Percentiles rank a stretch among this genome's conserved stretches.
Conservation (phyloP, 768 basidiomycete genomes). For the Saitozyma sp. region DNA sequence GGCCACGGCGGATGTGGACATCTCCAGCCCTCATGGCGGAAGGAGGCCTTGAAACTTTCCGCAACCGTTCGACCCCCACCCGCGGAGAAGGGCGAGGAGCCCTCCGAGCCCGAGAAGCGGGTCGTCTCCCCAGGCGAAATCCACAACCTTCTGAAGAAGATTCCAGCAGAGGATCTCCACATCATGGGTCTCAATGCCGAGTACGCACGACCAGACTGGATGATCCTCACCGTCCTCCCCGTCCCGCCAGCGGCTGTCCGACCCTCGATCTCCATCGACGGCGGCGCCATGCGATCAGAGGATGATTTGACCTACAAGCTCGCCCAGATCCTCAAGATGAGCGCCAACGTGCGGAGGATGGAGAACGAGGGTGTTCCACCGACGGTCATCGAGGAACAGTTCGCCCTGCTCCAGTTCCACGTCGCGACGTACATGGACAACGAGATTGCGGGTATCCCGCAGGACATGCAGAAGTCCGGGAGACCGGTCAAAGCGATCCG, state of each 20-base stretch:
- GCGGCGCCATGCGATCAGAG: conserved; percentile 93
- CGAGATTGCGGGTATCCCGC: conserved; percentile 96
- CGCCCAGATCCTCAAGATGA: conserved; percentile 93
- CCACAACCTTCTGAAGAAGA: conserved; percentile 94
- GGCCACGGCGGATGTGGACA: conserved; percentile 98
- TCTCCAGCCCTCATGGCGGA: conserved; percentile 80
- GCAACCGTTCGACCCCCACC: conserved; percentile 92
- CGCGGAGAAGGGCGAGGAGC: conserved; percentile 74
- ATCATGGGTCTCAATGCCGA: conserved; percentile 90
- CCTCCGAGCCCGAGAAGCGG: conserved; percentile 50
- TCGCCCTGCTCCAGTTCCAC: conserved; percentile 95
- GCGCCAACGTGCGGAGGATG: conserved; percentile 82
- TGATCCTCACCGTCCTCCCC: conserved; percentile 96
- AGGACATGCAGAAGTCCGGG: conserved; percentile 94
- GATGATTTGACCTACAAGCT: conserved; percentile 99
- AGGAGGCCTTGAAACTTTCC: conserved; percentile 93
- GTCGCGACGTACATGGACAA: conserved; percentile 99
- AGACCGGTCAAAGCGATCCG: conserved; percentile 98
- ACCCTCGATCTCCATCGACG: conserved; percentile 95
- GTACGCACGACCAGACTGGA: conserved; percentile 98
- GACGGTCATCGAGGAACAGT: conserved; percentile 92
- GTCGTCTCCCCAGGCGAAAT: conserved; percentile 80
- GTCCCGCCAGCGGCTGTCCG: conserved; percentile 98
- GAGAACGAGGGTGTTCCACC: conserved; percentile 97
- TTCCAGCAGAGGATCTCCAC: conserved; percentile 81